A percentile compares a stretch with the other conserved stretches of the same genome.
Conservation (phyloP, 768 basidiomycete genomes). For the Russula lepida region DNA sequence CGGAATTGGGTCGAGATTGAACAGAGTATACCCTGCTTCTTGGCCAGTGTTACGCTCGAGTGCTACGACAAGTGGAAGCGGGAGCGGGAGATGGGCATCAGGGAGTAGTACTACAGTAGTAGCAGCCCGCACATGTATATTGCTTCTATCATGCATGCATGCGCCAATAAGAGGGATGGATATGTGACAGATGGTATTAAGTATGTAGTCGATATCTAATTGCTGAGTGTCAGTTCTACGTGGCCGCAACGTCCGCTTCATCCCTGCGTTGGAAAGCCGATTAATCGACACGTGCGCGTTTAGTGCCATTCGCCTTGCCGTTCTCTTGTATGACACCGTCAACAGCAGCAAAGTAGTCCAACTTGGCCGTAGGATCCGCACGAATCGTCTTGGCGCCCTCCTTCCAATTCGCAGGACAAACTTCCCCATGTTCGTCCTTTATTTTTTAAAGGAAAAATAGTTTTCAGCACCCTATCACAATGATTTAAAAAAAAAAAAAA, state of each 20-base stretch:
- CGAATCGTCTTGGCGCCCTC: conserved; percentile 79
- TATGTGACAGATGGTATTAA: neutral
- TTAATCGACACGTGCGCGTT: conserved; percentile 49
- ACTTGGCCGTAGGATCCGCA: conserved; percentile 58
- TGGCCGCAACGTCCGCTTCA: too few species aligned
- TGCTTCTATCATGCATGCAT: too few species aligned
- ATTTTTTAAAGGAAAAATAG: neutral
- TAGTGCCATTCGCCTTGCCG: conserved; percentile 40
- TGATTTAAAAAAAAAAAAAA: neutral
- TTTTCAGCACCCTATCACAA: neutral
- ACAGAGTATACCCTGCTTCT: conserved; percentile 80
- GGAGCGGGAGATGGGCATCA: conserved; percentile 16
- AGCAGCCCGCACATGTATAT: too few species aligned
- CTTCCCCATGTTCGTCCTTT: conserved; percentile 89
- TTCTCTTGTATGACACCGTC: conserved; percentile 24
- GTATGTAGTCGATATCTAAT: neutral
- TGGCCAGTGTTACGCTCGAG: conserved; percentile 83
- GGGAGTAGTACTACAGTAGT: too few species aligned
- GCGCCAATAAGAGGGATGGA: neutral
- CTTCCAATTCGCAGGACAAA: conserved; percentile 88
- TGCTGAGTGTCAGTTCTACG: conserved; percentile 3
- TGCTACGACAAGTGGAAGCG: conserved; percentile 72
- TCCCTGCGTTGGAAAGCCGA: too few species aligned
- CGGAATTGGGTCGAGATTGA: conserved; percentile 81
- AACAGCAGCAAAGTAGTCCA: conserved; percentile 59